Evolutionary conservation across 2,329 filamentous ascomycete species (phyloP).

Genomic region (Byssochlamys sp.): DNA sequence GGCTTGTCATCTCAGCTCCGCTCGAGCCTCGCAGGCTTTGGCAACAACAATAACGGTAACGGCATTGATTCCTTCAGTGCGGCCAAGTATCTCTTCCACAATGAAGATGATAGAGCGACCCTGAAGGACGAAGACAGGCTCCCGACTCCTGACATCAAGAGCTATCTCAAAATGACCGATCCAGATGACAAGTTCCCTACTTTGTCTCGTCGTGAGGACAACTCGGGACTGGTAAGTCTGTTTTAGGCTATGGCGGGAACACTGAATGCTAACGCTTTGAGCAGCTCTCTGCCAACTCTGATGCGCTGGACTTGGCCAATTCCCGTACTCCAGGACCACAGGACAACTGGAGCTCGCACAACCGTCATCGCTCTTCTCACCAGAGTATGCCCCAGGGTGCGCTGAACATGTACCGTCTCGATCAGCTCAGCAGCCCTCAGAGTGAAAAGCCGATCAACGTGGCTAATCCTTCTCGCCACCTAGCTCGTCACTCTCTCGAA

Average conservation of each 20-base stretch:
- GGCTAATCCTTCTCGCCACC: constrained; percentile 26
- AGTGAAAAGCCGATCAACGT: constrained; percentile 17
- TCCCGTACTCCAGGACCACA: constrained; percentile 59
- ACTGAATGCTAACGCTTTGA: constrained; percentile 32
- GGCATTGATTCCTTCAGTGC: constrained; percentile 75
- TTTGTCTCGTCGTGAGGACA: constrained; percentile 40
- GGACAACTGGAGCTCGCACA: constrained; percentile 42
- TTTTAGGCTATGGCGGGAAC: not conserved
- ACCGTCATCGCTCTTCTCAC: constrained; percentile 58
- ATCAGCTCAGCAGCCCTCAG: constrained; percentile 23
- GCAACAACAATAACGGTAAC: constrained; percentile 12
- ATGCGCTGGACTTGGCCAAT: constrained; percentile 68
- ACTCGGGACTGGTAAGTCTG: constrained; percentile 44
- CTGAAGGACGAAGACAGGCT: constrained; percentile 40
- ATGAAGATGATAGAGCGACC: constrained; percentile 56
- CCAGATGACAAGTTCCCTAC: constrained; percentile 82
- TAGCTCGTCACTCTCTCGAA: constrained; percentile 38
- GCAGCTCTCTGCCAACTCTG: constrained; percentile 70
- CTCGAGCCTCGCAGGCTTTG: constrained; percentile 19
- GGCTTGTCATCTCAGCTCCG: constrained; percentile 24
- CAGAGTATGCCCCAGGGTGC: constrained; percentile 51
- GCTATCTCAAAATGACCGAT: constrained; percentile 60
- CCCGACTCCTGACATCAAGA: constrained; percentile 57
- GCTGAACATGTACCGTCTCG: constrained; percentile 32
- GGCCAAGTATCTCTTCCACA: constrained; percentile 75